Conservation (phyloP, 306 rosid species). For the Canavalia gladiata region DNA sequence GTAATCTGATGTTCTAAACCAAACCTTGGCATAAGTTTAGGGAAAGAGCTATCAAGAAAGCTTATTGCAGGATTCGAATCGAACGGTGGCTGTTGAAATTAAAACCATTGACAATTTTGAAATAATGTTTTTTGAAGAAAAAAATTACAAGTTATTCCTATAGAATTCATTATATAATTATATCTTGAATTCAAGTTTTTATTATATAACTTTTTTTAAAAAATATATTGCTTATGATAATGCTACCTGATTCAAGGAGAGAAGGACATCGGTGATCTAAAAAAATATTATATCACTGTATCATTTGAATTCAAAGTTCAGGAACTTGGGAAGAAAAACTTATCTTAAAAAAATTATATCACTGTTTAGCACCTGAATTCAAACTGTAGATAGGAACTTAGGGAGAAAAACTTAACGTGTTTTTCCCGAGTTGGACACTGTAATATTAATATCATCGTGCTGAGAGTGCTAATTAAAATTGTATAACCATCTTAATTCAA, state of each 20-base stretch:
- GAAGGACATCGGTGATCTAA: too few relatives aligned
- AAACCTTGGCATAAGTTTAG: too few relatives aligned
- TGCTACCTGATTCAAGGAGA: too few relatives aligned
- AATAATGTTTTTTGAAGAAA: not conserved
- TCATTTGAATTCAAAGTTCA: too few relatives aligned
- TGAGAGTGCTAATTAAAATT: not conserved
- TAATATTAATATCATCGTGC: not conserved
- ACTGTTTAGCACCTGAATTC: not conserved
- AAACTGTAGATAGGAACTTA: too few relatives aligned
- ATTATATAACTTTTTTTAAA: too few relatives aligned
- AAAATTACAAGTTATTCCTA: not conserved
- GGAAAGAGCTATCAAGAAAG: not conserved
- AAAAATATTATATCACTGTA: too few relatives aligned
- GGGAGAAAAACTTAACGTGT: not conserved
- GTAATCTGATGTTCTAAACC: not conserved
- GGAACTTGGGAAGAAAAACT: too few relatives aligned
- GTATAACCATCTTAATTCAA: too few relatives aligned
- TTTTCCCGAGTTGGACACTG: not conserved
- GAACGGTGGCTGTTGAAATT: not conserved
- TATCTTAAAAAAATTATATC: not conserved
- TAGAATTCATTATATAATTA: too few relatives aligned
- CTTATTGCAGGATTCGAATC: slow-evolving; percentile 19
- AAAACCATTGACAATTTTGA: not conserved
- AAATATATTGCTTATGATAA: too few relatives aligned
- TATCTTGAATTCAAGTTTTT: too few relatives aligned